Base-by-base conservation (phyloP, 345 rosid species). In the Barbarea vulgaris region DNA sequence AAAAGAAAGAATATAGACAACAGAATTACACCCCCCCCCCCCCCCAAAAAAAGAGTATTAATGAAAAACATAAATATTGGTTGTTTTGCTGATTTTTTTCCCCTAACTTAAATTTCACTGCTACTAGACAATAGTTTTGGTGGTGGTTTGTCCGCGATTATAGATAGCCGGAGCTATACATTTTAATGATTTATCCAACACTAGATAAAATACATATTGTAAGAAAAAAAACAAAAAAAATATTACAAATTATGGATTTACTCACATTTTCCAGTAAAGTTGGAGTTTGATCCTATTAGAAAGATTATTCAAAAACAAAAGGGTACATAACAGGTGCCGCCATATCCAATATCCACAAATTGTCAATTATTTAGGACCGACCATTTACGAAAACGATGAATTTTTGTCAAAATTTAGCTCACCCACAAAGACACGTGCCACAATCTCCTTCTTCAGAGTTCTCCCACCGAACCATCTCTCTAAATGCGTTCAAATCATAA, bases 361-460 rank as follows among this genome's bases (percentile, higher is more conserved):
- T 28, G 55, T 71, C 68, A 65, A 71, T 54, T 69, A 71, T 56
- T 55, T 56, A 18, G n/a, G 61, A 77, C 90, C 89, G 93, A 83
- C 91, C 83, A 81, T 63, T 39, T 60, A 42, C 21, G 25, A 27
- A 10, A 33, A 13, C 24, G 9, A 47, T 14, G 66, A 77, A 34
- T 1, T 0, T 59, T 81, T 85, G 85, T 86, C 91, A 91, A 89
- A 77, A 79, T 83, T 18, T 91, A 84, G 97, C 71, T 91, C 87
- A 91, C 84, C 97, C 64, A 87, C 84, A 84, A 60, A 51, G 41
- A 73, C 79, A 85, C 85, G 83, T 86, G 87, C 67, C 71, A 42
- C 25, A 41, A 12, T 54, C 64, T 65, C 24, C 7, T 25, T 13
- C 63, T 33, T 69, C 63, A 5, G 1, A 57, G 42, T 53, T 67